Percentiles rank a stretch among this genome's conserved stretches.
These are phyloP conservation scores for Salix brachista DNA, from an alignment of 345 rosid species.

Conservation along the genomic window DNA sequence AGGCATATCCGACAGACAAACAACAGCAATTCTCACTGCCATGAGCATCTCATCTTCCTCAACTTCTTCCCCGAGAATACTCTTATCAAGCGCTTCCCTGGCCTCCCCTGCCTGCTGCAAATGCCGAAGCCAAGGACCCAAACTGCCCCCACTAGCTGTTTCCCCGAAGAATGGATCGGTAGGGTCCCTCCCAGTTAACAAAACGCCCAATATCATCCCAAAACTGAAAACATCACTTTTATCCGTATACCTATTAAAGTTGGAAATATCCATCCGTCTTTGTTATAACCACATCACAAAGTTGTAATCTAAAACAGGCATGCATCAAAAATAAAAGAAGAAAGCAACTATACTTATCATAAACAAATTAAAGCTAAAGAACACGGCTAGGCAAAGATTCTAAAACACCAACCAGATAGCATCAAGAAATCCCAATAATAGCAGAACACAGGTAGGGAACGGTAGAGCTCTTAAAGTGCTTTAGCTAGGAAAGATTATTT, in stretches of 20 bases:
- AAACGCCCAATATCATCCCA: slow-evolving; percentile 84
- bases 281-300: background rate
- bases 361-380: background rate
- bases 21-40: slow-evolving; percentile 85
- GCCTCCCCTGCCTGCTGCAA: slow-evolving; percentile 88
- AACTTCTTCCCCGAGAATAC: slow-evolving; percentile 79
- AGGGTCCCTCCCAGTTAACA: slow-evolving; percentile 79
- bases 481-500: background rate
- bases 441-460: background rate
- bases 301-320: background rate
- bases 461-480: background rate
- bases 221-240: slow-evolving; percentile 92
- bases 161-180: slow-evolving; percentile 58
- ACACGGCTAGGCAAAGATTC: background rate
- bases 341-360: background rate
- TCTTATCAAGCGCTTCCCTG: slow-evolving; percentile 73
- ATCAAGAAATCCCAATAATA: background rate
- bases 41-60: slow-evolving; percentile 98
- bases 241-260: slow-evolving; percentile 61
- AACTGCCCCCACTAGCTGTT: slow-evolving; percentile 54
- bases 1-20: slow-evolving; percentile 80
- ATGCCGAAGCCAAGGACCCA: slow-evolving; percentile 78
- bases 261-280: background rate
- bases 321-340: background rate
- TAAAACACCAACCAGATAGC: background rate